Conservation (phyloP, 169 alveolate genomes). For the Theileria parva region DNA sequence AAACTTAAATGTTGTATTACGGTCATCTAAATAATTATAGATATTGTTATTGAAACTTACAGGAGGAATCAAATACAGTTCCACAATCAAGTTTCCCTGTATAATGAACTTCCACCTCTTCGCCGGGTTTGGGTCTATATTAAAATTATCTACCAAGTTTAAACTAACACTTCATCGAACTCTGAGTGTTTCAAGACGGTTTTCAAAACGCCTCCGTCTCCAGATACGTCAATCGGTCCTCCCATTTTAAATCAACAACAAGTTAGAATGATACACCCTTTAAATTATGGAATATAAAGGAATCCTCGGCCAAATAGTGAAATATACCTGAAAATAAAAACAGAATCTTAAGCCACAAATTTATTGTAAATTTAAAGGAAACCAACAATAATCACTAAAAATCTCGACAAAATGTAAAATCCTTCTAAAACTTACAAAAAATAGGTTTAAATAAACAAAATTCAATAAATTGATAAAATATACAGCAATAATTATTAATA, state of each 20-base stretch:
- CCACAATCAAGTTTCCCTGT: conserved; percentile 81
- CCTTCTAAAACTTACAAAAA: too few relatives aligned
- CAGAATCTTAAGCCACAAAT: too few relatives aligned
- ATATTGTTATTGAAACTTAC: conserved; percentile 25
- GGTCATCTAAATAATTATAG: conserved; percentile 30
- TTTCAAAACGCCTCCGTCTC: conserved; percentile 64
- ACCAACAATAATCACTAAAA: too few relatives aligned
- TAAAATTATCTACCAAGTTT: neutral
- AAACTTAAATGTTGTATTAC: conserved; percentile 78
- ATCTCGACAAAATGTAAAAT: too few relatives aligned
- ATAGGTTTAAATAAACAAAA: too few relatives aligned
- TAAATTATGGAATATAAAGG: neutral
- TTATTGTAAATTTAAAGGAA: too few relatives aligned
- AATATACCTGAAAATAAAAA: too few relatives aligned
- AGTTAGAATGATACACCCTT: too few relatives aligned
- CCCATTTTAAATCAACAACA: conserved; percentile 22
- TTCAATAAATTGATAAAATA: too few relatives aligned
- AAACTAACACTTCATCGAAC: conserved; percentile 41
- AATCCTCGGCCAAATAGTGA: neutral
- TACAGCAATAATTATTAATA: too few relatives aligned
- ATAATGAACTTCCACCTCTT: conserved; percentile 83
- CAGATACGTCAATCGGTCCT: conserved; percentile 53
- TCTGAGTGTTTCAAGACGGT: conserved; percentile 38
- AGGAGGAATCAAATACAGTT: conserved; percentile 79
- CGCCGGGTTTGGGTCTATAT: conserved; percentile 75